These are phyloP conservation scores for Brasenia schreberi DNA, from an alignment of 164 flowering plant genomes.

Conservation along the genomic window DNA sequence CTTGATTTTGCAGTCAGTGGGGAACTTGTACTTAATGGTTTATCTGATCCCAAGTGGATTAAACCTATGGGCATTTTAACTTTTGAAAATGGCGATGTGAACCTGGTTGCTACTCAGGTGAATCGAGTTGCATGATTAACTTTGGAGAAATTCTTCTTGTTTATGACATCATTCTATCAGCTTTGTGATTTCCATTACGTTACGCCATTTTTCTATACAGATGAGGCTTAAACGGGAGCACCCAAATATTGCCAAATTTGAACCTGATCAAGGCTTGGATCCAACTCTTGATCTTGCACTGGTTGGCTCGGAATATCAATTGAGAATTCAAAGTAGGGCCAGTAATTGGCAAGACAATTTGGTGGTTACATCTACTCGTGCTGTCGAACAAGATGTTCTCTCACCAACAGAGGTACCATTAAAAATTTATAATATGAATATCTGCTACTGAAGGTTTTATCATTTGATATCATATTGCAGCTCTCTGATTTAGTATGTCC, in stretches of 20 bases:
- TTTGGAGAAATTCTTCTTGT: neutral
- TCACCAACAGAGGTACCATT: conserved; percentile 77
- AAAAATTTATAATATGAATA: too few species aligned
- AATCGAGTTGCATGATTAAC: conserved; percentile 2
- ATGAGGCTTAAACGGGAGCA: conserved; percentile 91
- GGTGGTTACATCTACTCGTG: conserved; percentile 91
- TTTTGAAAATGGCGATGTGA: conserved; percentile 96
- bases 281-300: conserved; percentile 85
- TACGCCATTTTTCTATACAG: conserved; percentile 24
- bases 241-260: conserved; percentile 88
- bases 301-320: conserved; percentile 98
- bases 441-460: too few species aligned
- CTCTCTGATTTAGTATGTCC: too few species aligned
- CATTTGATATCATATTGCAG: too few species aligned
- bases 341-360: conserved; percentile 97
- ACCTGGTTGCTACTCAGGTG: conserved; percentile 97
- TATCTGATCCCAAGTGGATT: conserved; percentile 80
- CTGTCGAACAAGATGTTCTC: conserved; percentile 90
- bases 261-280: conserved; percentile 91
- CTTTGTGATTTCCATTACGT: neutral
- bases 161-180: neutral
- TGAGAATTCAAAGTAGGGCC: conserved; percentile 90
- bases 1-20: conserved; percentile 93
- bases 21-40: conserved; percentile 87
- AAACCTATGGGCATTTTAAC: conserved; percentile 83